Percentiles rank a stretch among this genome's conserved stretches.
phyloP scores from a whole-genome alignment of 179 eudicot genomes.

The Silene noctiflora region DNA sequence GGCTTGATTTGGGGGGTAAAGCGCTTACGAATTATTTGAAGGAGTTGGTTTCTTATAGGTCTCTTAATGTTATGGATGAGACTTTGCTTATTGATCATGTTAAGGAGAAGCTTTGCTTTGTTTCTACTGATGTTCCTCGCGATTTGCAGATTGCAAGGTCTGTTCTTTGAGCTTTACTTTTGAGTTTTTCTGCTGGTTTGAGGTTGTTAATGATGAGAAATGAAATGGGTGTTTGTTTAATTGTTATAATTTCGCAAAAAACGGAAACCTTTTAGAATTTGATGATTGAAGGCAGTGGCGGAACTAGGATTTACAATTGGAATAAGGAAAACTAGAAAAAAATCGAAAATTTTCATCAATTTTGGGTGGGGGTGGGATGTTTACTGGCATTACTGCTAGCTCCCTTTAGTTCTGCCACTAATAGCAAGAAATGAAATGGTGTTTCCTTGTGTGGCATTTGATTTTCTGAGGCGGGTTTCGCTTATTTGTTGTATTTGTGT shows the following conservation, averaged over 20 bases:
- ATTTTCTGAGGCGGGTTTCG: neutral
- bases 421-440: neutral
- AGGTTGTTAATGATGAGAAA: neutral
- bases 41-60: constrained; percentile 73
- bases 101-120: constrained; percentile 82
- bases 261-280: neutral
- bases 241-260: neutral
- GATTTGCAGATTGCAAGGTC: constrained; percentile 82
- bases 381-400: neutral
- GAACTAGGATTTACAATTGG: no score
- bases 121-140: constrained; percentile 64
- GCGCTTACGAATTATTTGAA: constrained; percentile 83
- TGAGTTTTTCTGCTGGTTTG: constrained; percentile 1
- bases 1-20: constrained; percentile 92
- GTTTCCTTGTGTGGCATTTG: neutral
- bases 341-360: no score
- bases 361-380: no score
- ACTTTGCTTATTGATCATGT: constrained; percentile 78
- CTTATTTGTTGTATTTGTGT: neutral
- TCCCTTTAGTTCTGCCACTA: neutral
- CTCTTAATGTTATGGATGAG: constrained; percentile 92
- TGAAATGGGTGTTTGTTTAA: neutral
- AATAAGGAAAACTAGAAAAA: no score
- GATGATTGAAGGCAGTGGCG: no score
- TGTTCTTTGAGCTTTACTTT: neutral